A percentile compares a stretch with the other conserved stretches of the same genome.
Evolutionary conservation across 345 rosid genomes (phyloP).

Genomic region (Brassica cretica): DNA sequence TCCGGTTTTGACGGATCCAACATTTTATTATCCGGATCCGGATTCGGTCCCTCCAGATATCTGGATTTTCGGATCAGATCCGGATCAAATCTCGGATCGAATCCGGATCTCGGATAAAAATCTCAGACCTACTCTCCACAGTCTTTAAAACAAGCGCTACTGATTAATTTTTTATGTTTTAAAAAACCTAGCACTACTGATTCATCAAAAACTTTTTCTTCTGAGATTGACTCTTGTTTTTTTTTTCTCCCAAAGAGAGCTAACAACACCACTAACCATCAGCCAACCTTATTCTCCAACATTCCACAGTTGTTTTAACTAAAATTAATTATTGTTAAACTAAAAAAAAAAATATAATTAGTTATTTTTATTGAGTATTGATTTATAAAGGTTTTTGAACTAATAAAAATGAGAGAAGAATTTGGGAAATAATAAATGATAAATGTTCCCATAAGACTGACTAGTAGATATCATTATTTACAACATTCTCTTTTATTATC

Average conservation of each 20-base stretch:
- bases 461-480: not conserved
- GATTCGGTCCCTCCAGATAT: too few relatives aligned
- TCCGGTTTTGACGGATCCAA: too few relatives aligned
- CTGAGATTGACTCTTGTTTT: not conserved
- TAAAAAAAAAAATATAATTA: not conserved
- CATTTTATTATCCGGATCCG: too few relatives aligned
- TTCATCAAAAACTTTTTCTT: not conserved
- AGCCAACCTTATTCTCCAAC: not conserved
- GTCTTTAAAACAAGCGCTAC: not conserved
- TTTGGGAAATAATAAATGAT: not conserved
- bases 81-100: too few relatives aligned
- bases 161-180: too few relatives aligned
- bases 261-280: not conserved
- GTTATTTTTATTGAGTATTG: not conserved
- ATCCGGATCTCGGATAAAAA: too few relatives aligned
- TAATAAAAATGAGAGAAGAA: not conserved
- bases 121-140: not conserved
- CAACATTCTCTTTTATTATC: slow-evolving; percentile 12
- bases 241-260: not conserved
- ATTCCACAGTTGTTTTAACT: not conserved
- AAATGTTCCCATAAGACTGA: not conserved
- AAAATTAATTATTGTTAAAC: not conserved
- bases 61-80: too few relatives aligned
- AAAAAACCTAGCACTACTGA: not conserved
- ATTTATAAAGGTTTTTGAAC: not conserved